These are phyloP conservation scores for Lipomyces starkeyi DNA, from an alignment of 805 yeast species.

Conservation along the genomic window DNA sequence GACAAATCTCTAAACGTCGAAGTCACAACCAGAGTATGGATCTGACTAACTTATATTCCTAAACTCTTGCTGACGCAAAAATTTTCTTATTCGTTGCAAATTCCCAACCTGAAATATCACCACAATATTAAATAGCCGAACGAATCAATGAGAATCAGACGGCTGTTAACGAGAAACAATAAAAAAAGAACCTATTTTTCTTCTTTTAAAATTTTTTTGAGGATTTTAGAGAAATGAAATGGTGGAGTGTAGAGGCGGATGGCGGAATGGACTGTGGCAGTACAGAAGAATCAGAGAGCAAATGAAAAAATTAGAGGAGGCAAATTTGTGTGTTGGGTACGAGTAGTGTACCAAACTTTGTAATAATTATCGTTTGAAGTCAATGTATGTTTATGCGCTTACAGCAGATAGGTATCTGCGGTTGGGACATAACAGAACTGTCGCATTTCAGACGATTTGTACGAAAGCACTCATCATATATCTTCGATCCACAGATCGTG, in stretches of 20 bases:
- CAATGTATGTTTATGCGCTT: neutral
- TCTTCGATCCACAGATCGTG: too few relatives aligned
- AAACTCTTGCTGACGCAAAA: slow-evolving; percentile 1
- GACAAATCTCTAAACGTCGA: neutral
- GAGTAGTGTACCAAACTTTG: neutral
- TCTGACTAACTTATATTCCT: neutral
- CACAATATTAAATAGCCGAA: slow-evolving; percentile 2
- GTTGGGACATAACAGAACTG: neutral
- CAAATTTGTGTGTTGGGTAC: slow-evolving; percentile 24
- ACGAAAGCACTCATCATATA: too few relatives aligned
- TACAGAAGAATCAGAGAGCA: slow-evolving; percentile 2
- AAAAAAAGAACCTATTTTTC: slow-evolving; percentile 23
- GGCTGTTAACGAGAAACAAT: slow-evolving; percentile 2
- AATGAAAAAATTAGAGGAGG: slow-evolving; percentile 15
- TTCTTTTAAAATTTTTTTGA: slow-evolving; percentile 33
- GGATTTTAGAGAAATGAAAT: slow-evolving; percentile 22
- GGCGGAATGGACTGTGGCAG: neutral
- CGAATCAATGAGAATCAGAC: slow-evolving; percentile 6
- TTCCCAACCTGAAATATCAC: slow-evolving; percentile 8
- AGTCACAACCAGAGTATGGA: neutral
- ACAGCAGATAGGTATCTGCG: neutral
- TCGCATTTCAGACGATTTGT: too few relatives aligned
- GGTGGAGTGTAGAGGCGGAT: neutral
- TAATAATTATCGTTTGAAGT: neutral
- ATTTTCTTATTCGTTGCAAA: slow-evolving; percentile 8